A percentile compares a stretch with the other conserved stretches of the same genome.
phyloP scores from a whole-genome alignment of 768 basidiomycete genomes.

The Lenzites betulinus region DNA sequence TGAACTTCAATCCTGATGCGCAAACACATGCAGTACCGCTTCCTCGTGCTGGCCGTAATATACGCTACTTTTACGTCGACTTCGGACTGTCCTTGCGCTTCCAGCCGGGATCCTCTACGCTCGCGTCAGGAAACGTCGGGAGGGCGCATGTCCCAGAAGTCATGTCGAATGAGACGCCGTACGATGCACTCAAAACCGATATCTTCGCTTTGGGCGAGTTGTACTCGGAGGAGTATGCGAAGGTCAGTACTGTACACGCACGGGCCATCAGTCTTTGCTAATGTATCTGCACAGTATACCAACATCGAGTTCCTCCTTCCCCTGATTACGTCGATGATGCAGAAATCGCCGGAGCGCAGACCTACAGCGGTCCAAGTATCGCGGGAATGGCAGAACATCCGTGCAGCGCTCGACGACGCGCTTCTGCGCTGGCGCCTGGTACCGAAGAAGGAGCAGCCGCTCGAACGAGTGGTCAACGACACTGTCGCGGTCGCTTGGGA shows the following conservation, averaged over 20 bases:
- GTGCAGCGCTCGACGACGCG: not conserved
- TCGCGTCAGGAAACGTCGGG: slow-evolving; percentile 22
- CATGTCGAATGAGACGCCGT: slow-evolving; percentile 15
- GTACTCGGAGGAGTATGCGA: slow-evolving; percentile 21
- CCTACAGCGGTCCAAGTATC: slow-evolving; percentile 1
- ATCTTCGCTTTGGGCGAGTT: slow-evolving; percentile 31
- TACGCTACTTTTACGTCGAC: slow-evolving; percentile 33
- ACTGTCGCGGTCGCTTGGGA: slow-evolving; percentile 23
- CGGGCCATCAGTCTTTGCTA: no score
- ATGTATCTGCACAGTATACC: slow-evolving; percentile 8
- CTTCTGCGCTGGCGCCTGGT: slow-evolving; percentile 16
- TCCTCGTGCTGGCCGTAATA: slow-evolving; percentile 37
- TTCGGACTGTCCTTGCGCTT: slow-evolving; percentile 26
- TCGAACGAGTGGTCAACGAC: slow-evolving; percentile 22
- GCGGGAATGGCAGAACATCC: not conserved
- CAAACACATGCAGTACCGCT: slow-evolving; percentile 31
- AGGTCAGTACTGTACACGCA: no score
- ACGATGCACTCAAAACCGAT: slow-evolving; percentile 31
- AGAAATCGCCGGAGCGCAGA: slow-evolving; percentile 1
- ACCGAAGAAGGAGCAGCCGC: slow-evolving; percentile 1
- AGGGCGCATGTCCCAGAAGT: slow-evolving; percentile 29
- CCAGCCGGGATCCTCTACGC: slow-evolving; percentile 6
- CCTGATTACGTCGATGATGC: slow-evolving; percentile 17
- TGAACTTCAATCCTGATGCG: slow-evolving; percentile 35
- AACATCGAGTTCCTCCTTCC: slow-evolving; percentile 15